These are phyloP conservation scores for Hypoxylon sp. DNA, from an alignment of 2,329 filamentous ascomycete genomes.

Conservation along the genomic window DNA sequence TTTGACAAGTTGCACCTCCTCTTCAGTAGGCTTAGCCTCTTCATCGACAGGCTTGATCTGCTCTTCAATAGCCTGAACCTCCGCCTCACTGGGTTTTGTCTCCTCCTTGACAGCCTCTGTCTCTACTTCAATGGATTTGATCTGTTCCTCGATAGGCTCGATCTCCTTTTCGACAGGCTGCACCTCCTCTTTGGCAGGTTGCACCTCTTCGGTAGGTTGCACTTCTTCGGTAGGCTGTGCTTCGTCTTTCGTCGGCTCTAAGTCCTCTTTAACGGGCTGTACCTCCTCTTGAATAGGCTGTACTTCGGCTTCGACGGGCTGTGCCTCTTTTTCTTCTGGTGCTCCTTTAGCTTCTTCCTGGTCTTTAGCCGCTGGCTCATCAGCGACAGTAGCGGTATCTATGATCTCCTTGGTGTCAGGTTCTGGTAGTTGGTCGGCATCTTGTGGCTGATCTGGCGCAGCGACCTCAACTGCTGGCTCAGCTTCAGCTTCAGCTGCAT, in stretches of 20 bases:
- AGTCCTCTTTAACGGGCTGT: neutral
- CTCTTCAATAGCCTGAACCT: too few relatives aligned
- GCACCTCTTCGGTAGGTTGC: neutral
- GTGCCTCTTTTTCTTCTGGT: slow-evolving; percentile 6
- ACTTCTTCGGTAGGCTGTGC: neutral
- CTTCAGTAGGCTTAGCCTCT: neutral
- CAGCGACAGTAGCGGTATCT: slow-evolving; percentile 2
- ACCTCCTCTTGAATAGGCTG: neutral
- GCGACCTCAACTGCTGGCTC: neutral
- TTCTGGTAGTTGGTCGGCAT: slow-evolving; percentile 27
- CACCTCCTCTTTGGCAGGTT: neutral
- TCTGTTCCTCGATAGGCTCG: neutral
- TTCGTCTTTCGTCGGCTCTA: neutral
- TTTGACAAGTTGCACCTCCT: neutral
- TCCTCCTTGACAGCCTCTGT: neutral
- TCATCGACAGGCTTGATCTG: neutral
- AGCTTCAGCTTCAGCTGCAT: slow-evolving; percentile 5
- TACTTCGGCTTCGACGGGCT: neutral
- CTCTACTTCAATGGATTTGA: neutral
- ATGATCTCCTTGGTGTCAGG: slow-evolving; percentile 10
- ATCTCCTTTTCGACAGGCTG: neutral
- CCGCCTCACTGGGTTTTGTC: neutral
- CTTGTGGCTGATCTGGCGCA: neutral
- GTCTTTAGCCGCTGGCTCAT: slow-evolving; percentile 1
- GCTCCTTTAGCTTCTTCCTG: slow-evolving; percentile 6